These are phyloP conservation scores for Phytophthora melonis DNA, from an alignment of 352 stramenopile genomes.

Conservation along the genomic window DNA sequence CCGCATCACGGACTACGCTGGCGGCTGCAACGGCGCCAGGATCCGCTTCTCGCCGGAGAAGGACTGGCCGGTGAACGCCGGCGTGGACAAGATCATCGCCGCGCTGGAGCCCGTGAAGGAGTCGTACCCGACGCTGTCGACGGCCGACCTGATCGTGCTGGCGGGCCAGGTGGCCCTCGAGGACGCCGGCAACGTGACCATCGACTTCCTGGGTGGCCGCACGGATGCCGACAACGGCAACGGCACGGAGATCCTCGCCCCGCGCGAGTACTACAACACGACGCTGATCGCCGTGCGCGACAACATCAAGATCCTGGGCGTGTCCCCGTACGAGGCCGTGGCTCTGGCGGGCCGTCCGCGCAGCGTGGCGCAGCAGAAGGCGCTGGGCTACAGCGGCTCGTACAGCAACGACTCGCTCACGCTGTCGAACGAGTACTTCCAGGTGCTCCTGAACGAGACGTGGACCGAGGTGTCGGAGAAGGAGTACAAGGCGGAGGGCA, in stretches of 20 bases:
- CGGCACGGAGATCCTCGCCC: conserved; percentile 89
- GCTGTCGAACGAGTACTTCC: conserved; percentile 65
- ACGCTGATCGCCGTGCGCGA: conserved; percentile 89
- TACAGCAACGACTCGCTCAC: conserved; percentile 82
- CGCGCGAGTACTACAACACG: conserved; percentile 76
- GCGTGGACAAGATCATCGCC: conserved; percentile 70
- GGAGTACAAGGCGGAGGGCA: conserved; percentile 30
- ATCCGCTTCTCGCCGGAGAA: conserved; percentile 79
- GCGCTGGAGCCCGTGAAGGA: conserved; percentile 88
- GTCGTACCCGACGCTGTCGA: conserved; percentile 86
- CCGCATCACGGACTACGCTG: conserved; percentile 67
- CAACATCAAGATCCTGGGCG: conserved; percentile 93
- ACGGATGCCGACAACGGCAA: conserved; percentile 77
- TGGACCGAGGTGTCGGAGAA: conserved; percentile 31
- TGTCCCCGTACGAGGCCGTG: conserved; percentile 93
- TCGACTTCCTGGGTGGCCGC: conserved; percentile 41
- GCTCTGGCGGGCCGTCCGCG: conserved; percentile 90
- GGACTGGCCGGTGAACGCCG: conserved; percentile 82
- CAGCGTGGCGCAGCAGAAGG: conserved; percentile 91
- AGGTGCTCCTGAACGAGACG: conserved; percentile 35
- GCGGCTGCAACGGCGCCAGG: conserved; percentile 80
- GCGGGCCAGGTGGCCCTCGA: conserved; percentile 53
- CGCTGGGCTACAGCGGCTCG: conserved; percentile 82
- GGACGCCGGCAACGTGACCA: conserved; percentile 16
- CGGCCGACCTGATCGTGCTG: conserved; percentile 94